These are phyloP conservation scores for Lindgomyces ingoldianus DNA, from an alignment of 495 filamentous ascomycete species.

Conservation along the genomic window DNA sequence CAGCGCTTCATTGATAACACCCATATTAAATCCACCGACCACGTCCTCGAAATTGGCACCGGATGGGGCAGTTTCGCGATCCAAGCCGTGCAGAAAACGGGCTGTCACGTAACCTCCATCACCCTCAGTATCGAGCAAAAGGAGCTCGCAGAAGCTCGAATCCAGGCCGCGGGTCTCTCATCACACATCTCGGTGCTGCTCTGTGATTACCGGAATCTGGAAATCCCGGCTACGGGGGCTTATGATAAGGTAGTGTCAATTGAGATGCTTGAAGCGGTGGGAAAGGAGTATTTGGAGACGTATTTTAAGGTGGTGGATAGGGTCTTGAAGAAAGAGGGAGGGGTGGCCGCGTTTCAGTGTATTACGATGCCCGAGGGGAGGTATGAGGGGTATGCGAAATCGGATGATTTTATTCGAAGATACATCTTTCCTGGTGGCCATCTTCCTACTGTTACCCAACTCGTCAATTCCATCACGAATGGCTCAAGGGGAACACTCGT, in stretches of 20 bases:
- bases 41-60: conserved; percentile 69
- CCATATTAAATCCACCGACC: conserved; percentile 60
- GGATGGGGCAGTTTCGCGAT: conserved; percentile 72
- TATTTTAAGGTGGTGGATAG: conserved; percentile 55
- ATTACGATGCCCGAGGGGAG: conserved; percentile 71
- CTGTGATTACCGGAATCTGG: conserved; percentile 61
- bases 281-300: conserved; percentile 60
- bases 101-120: conserved; percentile 63
- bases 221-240: conserved; percentile 49
- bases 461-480: conserved; percentile 59
- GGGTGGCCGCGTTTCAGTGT: conserved; percentile 71
- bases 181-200: conserved; percentile 59
- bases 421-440: conserved; percentile 78
- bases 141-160: conserved; percentile 58
- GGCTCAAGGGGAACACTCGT: conserved; percentile 61
- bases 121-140: conserved; percentile 66
- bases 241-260: conserved; percentile 72
- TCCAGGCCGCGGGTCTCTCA: conserved; percentile 54
- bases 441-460: conserved; percentile 63
- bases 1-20: conserved; percentile 61
- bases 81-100: conserved; percentile 58
- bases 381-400: conserved; percentile 49
- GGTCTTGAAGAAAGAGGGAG: conserved; percentile 62
- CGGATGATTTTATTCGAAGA: conserved; percentile 64
- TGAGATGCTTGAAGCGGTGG: conserved; percentile 77